Percentiles rank a stretch among this genome's conserved stretches.
These are phyloP conservation scores for Sphenostylis stenocarpa DNA, from an alignment of 306 rosid genomes.

Conservation along the genomic window DNA sequence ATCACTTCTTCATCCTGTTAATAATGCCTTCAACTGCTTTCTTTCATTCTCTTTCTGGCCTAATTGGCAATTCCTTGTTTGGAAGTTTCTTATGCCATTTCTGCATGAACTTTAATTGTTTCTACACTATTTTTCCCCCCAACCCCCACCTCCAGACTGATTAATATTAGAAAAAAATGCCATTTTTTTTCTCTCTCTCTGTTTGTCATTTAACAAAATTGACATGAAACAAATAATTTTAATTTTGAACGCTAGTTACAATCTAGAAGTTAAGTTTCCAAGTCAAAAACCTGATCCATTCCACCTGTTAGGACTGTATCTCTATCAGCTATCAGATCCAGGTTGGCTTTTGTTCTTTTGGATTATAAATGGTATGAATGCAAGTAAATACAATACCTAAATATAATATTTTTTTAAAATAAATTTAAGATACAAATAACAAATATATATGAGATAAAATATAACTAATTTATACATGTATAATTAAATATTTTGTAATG, in stretches of 20 bases:
- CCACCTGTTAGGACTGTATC: background rate
- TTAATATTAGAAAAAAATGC: background rate
- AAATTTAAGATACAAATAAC: background rate
- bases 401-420: background rate
- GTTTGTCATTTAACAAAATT: background rate
- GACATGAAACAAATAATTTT: background rate
- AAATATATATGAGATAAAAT: background rate
- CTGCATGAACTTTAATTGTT: background rate
- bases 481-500: background rate
- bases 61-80: background rate
- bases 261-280: constrained; percentile 7
- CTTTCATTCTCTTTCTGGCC: background rate
- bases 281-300: background rate
- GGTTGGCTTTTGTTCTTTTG: background rate
- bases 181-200: too few species aligned
- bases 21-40: background rate
- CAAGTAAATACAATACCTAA: background rate
- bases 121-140: background rate
- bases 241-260: background rate
- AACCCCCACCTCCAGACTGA: background rate
- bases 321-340: background rate
- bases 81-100: background rate
- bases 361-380: background rate
- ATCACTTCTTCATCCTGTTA: background rate
- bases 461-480: background rate